A percentile compares a stretch with the other conserved stretches of the same genome.
Conservation (phyloP, 2,329 filamentous ascomycete genomes). For the Fusarium sarcochroum region DNA sequence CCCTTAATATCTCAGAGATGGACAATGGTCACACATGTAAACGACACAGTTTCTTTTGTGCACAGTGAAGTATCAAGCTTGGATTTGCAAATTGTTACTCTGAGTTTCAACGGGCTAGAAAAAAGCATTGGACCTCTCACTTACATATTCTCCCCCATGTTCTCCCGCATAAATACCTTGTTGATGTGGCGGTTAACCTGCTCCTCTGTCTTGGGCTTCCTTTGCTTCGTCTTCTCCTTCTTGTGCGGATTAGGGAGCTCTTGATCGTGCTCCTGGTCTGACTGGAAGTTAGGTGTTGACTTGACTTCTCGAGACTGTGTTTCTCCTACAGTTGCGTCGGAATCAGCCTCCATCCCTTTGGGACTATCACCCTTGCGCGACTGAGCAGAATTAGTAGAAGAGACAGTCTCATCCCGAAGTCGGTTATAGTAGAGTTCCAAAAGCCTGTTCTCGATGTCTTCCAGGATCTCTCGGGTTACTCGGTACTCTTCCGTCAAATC, state of each 20-base stretch:
- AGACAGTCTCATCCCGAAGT: not conserved
- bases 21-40: too few relatives aligned
- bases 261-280: not conserved
- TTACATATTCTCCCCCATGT: not conserved
- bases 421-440: not conserved
- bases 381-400: not conserved
- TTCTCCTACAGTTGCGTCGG: not conserved
- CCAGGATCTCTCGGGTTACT: not conserved
- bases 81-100: not conserved
- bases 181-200: slow-evolving; percentile 23
- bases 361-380: not conserved
- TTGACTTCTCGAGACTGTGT: not conserved
- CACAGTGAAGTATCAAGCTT: too few relatives aligned
- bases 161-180: slow-evolving; percentile 9
- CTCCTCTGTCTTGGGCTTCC: slow-evolving; percentile 5
- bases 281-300: not conserved
- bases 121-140: not conserved
- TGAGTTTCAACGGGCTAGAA: not conserved
- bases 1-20: too few relatives aligned
- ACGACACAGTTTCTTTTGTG: too few relatives aligned
- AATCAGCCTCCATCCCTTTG: too few relatives aligned
- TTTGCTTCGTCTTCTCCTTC: not conserved
- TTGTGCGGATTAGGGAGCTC: accelerated
- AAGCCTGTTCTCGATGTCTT: not conserved
- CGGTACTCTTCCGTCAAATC: not conserved